phyloP scores from a whole-genome alignment of 2,329 filamentous ascomycete genomes.

The Exophiala dermatitidis region DNA sequence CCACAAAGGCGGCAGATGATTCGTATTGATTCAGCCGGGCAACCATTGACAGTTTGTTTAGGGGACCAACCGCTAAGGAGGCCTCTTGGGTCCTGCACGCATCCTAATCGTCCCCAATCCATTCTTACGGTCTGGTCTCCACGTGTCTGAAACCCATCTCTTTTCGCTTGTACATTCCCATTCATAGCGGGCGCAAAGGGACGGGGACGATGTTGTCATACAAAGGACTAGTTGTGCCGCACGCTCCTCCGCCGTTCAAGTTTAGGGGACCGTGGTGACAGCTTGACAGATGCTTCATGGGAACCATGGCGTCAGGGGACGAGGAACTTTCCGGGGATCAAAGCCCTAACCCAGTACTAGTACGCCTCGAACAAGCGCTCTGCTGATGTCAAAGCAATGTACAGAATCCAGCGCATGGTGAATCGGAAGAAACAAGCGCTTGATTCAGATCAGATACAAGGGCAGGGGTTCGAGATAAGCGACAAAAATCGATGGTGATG shows the following conservation, averaged over 20 bases:
- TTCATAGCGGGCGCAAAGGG: constrained; percentile 3
- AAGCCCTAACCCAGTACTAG: neutral
- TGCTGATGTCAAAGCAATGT: too few relatives aligned
- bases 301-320: neutral
- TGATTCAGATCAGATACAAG: constrained; percentile 3
- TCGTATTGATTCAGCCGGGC: constrained; percentile 17
- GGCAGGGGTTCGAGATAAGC: neutral
- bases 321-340: neutral
- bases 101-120: neutral
- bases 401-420: neutral
- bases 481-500: neutral
- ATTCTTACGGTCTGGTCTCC: neutral
- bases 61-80: neutral
- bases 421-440: neutral
- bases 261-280: neutral
- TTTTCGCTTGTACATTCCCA: constrained; percentile 1
- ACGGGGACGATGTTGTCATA: neutral
- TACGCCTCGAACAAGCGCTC: neutral
- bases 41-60: neutral
- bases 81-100: neutral
- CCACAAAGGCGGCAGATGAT: constrained; percentile 6
- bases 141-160: constrained; percentile 8
- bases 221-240: neutral
- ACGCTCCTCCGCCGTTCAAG: neutral
- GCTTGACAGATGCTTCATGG: neutral